phyloP scores from a whole-genome alignment of 306 rosid species.

The Prunus fruticosa region DNA sequence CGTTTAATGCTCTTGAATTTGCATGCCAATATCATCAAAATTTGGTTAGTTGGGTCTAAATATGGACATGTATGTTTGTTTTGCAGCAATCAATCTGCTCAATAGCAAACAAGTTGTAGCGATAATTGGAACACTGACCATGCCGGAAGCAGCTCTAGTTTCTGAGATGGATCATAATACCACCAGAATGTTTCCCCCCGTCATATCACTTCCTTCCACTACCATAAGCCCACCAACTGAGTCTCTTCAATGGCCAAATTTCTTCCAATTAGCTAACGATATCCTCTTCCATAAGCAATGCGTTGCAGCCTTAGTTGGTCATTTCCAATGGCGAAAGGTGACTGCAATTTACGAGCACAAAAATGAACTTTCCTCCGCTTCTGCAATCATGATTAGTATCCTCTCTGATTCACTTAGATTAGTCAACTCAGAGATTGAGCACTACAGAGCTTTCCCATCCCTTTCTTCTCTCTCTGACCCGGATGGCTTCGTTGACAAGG shows the following conservation, averaged over 20 bases:
- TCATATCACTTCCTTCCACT: slow-evolving; percentile 45
- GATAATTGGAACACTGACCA: slow-evolving; percentile 46
- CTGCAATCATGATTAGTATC: neutral
- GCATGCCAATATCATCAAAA: neutral
- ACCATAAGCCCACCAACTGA: slow-evolving; percentile 6
- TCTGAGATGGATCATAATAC: slow-evolving; percentile 13
- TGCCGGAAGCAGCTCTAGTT: slow-evolving; percentile 40
- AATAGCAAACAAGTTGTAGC: slow-evolving; percentile 31
- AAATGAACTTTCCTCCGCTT: slow-evolving; percentile 20
- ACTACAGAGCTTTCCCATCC: slow-evolving; percentile 34
- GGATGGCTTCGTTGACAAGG: slow-evolving; percentile 27
- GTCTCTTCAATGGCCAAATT: slow-evolving; percentile 21
- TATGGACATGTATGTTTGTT: neutral
- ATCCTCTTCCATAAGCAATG: slow-evolving; percentile 38
- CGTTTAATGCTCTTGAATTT: neutral
- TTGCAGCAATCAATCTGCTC: slow-evolving; percentile 38
- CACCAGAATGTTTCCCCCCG: slow-evolving; percentile 32
- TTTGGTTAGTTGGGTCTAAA: too few relatives aligned
- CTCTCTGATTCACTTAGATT: slow-evolving; percentile 47
- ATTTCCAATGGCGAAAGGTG: slow-evolving; percentile 51
- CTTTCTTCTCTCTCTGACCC: slow-evolving; percentile 37
- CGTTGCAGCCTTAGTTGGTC: slow-evolving; percentile 47
- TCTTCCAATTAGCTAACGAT: slow-evolving; percentile 45
- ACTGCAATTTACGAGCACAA: slow-evolving; percentile 36
- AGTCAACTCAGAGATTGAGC: slow-evolving; percentile 42